Conservation (phyloP, 1,284 basidiomycete species). For the Ganoderma lingzhi region DNA sequence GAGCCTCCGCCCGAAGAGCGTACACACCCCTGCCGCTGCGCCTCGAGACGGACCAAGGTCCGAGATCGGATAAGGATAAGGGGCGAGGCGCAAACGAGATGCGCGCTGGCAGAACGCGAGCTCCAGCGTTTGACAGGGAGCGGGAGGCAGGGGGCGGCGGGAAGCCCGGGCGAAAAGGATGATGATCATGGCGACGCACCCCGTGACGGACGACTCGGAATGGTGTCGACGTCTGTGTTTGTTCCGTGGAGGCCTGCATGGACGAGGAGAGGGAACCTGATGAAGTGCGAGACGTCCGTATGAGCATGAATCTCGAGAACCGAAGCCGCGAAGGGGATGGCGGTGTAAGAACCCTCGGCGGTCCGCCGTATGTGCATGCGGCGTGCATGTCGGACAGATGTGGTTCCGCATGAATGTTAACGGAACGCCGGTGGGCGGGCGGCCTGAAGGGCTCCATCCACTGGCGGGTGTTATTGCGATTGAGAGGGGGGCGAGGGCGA, state of each 20-base stretch:
- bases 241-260: not conserved
- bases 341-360: not conserved
- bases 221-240: not conserved
- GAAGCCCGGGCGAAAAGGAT: not conserved
- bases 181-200: not conserved
- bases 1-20: too few relatives aligned
- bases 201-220: not conserved
- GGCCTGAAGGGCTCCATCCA: not conserved
- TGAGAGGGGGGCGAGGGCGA: not conserved
- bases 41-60: too few relatives aligned
- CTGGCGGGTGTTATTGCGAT: not conserved
- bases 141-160: not conserved
- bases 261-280: not conserved
- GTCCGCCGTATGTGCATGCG: not conserved
- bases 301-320: slow-evolving; percentile 1
- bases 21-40: too few relatives aligned
- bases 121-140: too few relatives aligned
- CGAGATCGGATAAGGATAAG: too few relatives aligned
- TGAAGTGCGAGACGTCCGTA: not conserved
- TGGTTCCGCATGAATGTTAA: not conserved
- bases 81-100: too few relatives aligned
- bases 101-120: not conserved
- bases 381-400: not conserved
- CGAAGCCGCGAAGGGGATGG: slow-evolving; percentile 4
- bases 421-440: not conserved